Conservation (phyloP, 352 stramenopile species). For the Peronospora belbahrii region DNA sequence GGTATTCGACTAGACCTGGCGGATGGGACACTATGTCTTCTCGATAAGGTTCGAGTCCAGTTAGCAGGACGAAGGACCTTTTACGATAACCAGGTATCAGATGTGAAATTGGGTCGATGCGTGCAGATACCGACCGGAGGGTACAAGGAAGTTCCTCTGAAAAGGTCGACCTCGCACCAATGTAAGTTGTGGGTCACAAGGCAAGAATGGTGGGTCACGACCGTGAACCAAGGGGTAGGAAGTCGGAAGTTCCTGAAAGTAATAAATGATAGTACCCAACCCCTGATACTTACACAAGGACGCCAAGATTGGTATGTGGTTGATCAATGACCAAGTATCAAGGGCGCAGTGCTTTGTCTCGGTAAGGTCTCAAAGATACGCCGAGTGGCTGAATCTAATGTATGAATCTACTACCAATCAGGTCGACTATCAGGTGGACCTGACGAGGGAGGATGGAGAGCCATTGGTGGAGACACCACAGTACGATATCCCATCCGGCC, state of each 20-base stretch:
- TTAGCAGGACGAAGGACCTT: too few species aligned
- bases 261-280: constrained; percentile 1
- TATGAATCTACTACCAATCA: neutral
- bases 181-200: constrained; percentile 4
- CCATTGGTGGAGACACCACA: neutral
- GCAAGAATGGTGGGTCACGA: neutral
- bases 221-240: neutral
- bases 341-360: constrained; percentile 4
- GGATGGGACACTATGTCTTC: too few species aligned
- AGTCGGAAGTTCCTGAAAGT: constrained; percentile 1
- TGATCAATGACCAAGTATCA: neutral
- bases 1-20: too few species aligned
- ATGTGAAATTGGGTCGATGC: too few species aligned
- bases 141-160: neutral
- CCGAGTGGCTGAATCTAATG: constrained; percentile 7
- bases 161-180: neutral
- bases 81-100: too few species aligned
- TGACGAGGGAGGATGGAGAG: neutral
- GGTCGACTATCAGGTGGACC: neutral
- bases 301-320: neutral
- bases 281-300: neutral
- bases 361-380: constrained; percentile 2
- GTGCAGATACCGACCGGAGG: neutral
- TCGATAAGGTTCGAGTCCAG: too few species aligned
- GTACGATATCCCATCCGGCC: too few species aligned